Conservation (phyloP, 1,284 basidiomycete species). For the Sparassis latifolia region DNA sequence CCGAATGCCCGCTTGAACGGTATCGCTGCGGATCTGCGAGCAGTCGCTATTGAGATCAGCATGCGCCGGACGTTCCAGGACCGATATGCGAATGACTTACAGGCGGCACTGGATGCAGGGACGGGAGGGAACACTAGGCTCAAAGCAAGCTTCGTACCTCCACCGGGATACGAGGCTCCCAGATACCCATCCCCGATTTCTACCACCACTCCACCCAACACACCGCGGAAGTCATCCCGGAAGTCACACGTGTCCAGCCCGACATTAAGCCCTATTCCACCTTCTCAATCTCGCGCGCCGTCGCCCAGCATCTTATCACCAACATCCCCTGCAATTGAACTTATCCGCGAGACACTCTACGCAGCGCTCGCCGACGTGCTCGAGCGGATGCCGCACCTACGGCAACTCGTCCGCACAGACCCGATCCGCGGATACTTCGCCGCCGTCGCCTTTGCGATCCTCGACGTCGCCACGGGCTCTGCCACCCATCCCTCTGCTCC, state of each 20-base stretch:
- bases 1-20: conserved; percentile 39
- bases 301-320: conserved; percentile 47
- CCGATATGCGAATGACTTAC: conserved; percentile 63
- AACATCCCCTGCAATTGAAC: conserved; percentile 55
- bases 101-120: conserved; percentile 68
- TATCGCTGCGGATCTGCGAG: conserved; percentile 67
- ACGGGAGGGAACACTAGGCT: conserved; percentile 23
- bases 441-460: conserved; percentile 64
- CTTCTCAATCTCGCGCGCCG: conserved; percentile 10
- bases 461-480: conserved; percentile 51
- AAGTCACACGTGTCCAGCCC: conserved; percentile 22
- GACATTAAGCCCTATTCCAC: conserved; percentile 6
- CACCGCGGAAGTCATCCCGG: conserved; percentile 14
- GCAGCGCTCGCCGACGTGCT: conserved; percentile 68
- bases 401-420: conserved; percentile 48
- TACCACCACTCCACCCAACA: conserved; percentile 17
- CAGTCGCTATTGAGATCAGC: conserved; percentile 75
- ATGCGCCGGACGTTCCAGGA: conserved; percentile 79
- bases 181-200: conserved; percentile 23
- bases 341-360: conserved; percentile 79
- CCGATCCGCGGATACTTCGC: conserved; percentile 72
- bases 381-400: conserved; percentile 44
- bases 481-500: conserved; percentile 24
- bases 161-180: conserved; percentile 52
- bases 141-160: conserved; percentile 65